Base-by-base conservation (phyloP, 495 filamentous ascomycete genomes). In the Aspergillus asperescens region DNA sequence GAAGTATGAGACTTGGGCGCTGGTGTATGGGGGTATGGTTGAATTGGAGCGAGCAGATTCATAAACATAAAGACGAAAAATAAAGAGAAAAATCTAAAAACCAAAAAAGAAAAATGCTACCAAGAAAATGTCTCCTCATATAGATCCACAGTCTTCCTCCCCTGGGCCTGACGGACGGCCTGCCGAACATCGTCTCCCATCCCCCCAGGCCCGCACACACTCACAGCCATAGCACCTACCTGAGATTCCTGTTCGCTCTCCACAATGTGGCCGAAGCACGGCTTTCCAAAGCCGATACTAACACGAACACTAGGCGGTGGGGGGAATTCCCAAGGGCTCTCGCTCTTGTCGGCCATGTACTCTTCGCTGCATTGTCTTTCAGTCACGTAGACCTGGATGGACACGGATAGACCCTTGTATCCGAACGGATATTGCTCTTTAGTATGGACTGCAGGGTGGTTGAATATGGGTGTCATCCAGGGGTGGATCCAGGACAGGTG, bases 51-150 rank as follows among this genome's bases (percentile, higher is more conserved):
- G n/a, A n/a, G n/a, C n/a, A 32, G 7, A 32, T 5, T 32, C 10
- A 32, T 12, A 12, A 7, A 5, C 4, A 32, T 6, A 12, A 12
- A 32, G 5, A 32, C 5, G 13, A 41, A 52, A 7, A 5, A n/a
- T n/a, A n/a, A n/a, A n/a, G n/a, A n/a, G n/a, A n/a, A n/a, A n/a
- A 35, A 32, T 8, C 19, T 29, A 44, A 18, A 9, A 35, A 44
- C 20, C 9, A 9, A 28, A 18, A 20, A 43, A 28, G 15, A 34
- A 16, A 8, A 19, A 38, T 38, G 41, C 53, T 68, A 78, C 72
- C 72, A 76, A 7, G 66, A 69, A 48, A 75, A 76, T 12, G 68
- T 48, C 56, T 74, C 73, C 48, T 75, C 73, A 35, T 68, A 73
- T 10, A 76, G 56, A 60, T 73, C 70, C 16, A 75, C 61, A 8